These are phyloP conservation scores for Podospora sp. DNA, from an alignment of 495 filamentous ascomycete species.

Conservation along the genomic window DNA sequence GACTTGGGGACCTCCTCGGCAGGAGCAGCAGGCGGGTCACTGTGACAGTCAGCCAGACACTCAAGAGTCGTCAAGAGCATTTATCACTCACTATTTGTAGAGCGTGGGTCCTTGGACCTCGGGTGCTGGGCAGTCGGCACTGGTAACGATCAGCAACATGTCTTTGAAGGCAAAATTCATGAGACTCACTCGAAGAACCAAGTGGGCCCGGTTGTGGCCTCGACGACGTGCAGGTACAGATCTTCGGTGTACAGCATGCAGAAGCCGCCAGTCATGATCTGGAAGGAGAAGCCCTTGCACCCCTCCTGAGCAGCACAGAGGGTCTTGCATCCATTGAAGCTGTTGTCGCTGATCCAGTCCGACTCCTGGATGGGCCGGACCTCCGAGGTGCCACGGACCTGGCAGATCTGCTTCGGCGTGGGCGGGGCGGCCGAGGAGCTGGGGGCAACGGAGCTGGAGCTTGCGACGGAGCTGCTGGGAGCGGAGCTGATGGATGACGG, in stretches of 20 bases:
- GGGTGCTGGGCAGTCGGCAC: not conserved
- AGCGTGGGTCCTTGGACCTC: not conserved
- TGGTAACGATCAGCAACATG: not conserved
- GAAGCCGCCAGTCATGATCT: not conserved
- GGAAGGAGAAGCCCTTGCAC: not conserved
- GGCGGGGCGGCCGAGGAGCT: slow-evolving; percentile 1
- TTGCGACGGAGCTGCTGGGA: not conserved
- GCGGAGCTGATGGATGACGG: slow-evolving; percentile 1
- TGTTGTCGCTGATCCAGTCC: not conserved
- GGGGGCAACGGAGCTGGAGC: not conserved
- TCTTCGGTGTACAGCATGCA: not conserved
- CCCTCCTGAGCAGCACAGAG: not conserved
- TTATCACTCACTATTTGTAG: not conserved
- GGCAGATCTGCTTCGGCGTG: not conserved
- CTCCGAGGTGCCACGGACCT: not conserved
- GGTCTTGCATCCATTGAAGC: not conserved
- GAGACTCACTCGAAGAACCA: not conserved
- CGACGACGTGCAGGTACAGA: not conserved
- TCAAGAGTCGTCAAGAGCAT: not conserved
- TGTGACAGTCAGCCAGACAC: not conserved
- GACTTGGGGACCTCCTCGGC: not conserved
- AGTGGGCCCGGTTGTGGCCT: not conserved
- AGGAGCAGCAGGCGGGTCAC: not conserved
- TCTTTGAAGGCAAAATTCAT: too few species aligned
- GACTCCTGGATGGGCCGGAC: not conserved